Base-by-base conservation (phyloP, 768 basidiomycete species). In the Hericium rajendrae region DNA sequence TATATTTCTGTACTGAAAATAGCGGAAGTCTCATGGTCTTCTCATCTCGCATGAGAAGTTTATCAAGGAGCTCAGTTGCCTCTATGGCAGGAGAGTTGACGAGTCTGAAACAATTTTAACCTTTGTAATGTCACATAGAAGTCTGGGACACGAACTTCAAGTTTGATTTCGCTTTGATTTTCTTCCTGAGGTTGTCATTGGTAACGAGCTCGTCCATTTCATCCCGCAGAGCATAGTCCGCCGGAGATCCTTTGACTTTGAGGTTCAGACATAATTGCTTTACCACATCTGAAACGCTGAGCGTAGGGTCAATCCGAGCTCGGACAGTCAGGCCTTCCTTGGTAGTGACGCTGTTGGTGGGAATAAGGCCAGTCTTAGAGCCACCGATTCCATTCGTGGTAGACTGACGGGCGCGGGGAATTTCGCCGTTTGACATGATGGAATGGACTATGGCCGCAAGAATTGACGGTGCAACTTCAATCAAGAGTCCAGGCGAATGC, bases 331-430 rank as follows among this genome's bases (percentile, higher is more conserved):
- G 84, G 46, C 88, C 88, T 18, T 88, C 85, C 56, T 77, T 81
- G 6, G 86, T 90, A 2, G 87, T 84, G 52, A 93, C 88, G 57
- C 79, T 88, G 70, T 93, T 93, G 10, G 91, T 93, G 8, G 91
- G 91, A 2, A 91, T 80, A 37, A 91, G 75, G 6, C 75, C 69
- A 6, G 73, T 48, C 69, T 77, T 77, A 53, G 69, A 60, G 56
- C 68, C 67, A 9, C 71, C 54, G 28, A 57, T 58, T 53, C 65
- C 38, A 48, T 62, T 56, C 51, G 55, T 6, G 20, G 51, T n/a
- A 12, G 41, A 37, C 41, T 51, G 57, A 16, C 52, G 55, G 43
- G 22, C 0, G 41, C 38, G 18, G 52, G 39, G 16, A 13, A 38
- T n/a, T 10, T 16, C 43, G 16, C n/a, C n/a, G n/a, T 46, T n/a